A percentile compares a stretch with the other conserved stretches of the same genome.
Evolutionary conservation across 2,329 filamentous ascomycete species (phyloP).

Genomic region (Fusarium nelsonii): DNA sequence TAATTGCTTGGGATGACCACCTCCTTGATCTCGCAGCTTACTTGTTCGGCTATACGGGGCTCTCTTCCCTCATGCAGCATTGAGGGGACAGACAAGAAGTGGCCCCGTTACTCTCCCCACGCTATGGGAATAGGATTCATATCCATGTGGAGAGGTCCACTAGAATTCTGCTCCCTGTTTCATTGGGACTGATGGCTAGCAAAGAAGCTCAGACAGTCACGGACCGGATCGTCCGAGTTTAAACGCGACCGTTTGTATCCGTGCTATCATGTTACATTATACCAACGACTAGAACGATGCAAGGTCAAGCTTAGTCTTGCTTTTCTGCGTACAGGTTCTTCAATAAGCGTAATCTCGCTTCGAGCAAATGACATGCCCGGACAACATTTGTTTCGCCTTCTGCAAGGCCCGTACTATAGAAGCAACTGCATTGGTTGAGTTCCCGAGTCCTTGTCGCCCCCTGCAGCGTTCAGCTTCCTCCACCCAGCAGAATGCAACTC

Average conservation of each 20-base stretch:
- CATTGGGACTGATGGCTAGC: background rate
- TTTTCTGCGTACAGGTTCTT: background rate
- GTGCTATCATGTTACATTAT: background rate
- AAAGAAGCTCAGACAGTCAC: conserved; percentile 2
- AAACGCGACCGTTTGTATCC: background rate
- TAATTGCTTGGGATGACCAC: too few relatives aligned
- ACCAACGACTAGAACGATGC: background rate
- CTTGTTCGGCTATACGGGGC: background rate
- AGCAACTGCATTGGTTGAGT: background rate
- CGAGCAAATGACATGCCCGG: background rate
- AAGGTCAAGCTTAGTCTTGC: background rate
- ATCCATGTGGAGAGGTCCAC: conserved; percentile 18
- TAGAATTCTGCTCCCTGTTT: background rate
- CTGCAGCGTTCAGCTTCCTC: conserved; percentile 1
- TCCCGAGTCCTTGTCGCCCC: background rate
- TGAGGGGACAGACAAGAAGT: background rate
- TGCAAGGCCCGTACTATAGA: background rate
- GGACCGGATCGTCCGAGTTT: conserved; percentile 14
- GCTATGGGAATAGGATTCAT: conserved; percentile 8
- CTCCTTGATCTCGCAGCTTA: background rate
- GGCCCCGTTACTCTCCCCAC: background rate
- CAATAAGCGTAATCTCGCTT: background rate
- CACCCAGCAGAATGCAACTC: conserved; percentile 4
- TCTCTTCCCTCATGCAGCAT: background rate
- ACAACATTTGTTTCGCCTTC: background rate